Evolutionary conservation across 495 filamentous ascomycete species (phyloP).

Genomic region (Aspergillus taichungensis): DNA sequence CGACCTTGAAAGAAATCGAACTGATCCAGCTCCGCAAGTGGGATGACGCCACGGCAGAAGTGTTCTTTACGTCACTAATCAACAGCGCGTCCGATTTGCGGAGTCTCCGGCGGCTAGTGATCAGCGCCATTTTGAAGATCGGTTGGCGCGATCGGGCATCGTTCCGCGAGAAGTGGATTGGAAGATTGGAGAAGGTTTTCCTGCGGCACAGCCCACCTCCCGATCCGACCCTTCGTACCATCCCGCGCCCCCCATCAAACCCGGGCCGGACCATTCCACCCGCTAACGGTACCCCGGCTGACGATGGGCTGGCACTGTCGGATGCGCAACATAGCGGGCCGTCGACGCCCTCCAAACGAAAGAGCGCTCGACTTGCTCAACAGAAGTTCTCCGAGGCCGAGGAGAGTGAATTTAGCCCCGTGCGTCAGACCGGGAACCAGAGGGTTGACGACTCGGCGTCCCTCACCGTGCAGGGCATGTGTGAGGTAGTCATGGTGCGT

Average conservation of each 20-base stretch:
- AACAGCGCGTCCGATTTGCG: constrained; percentile 54
- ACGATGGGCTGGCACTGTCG: not conserved
- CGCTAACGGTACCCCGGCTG: not conserved
- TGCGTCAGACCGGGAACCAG: not conserved
- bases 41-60: constrained; percentile 51
- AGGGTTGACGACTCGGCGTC: constrained; percentile 12
- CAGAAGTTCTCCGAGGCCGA: constrained; percentile 16
- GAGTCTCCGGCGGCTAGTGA: constrained; percentile 53
- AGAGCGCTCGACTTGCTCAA: constrained; percentile 33
- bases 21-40: constrained; percentile 67
- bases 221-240: constrained; percentile 21
- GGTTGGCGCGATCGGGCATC: constrained; percentile 69
- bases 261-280: not conserved
- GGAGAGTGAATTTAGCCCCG: constrained; percentile 3
- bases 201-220: constrained; percentile 47
- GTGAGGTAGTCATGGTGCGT: constrained; percentile 65
- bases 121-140: constrained; percentile 65
- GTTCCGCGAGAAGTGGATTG: constrained; percentile 65
- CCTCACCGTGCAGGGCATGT: constrained; percentile 61
- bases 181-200: constrained; percentile 54
- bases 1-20: constrained; percentile 57
- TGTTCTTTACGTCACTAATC: constrained; percentile 68
- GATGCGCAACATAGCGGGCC: constrained; percentile 9
- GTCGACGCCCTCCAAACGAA: constrained; percentile 26
- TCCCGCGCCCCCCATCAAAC: constrained; percentile 10